These are phyloP conservation scores for Boletus subluridellus DNA, from an alignment of 1,284 basidiomycete genomes.

Conservation along the genomic window DNA sequence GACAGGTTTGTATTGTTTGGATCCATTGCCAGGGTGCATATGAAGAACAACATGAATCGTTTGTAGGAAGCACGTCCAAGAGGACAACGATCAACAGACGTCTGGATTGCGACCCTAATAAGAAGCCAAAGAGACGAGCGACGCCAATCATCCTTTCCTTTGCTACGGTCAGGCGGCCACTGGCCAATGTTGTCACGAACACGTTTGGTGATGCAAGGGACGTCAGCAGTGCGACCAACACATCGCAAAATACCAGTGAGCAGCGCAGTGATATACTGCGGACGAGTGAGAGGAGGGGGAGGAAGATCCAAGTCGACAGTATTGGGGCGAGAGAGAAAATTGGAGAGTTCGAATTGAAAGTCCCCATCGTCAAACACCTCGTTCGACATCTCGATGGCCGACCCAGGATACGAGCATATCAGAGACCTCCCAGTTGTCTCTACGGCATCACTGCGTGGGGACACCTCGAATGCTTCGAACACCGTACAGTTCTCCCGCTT, in stretches of 20 bases:
- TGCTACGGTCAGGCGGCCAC: no score
- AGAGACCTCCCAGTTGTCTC: neutral
- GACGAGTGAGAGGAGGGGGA: no score
- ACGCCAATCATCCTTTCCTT: conserved; percentile 25
- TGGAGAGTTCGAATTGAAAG: conserved; percentile 12
- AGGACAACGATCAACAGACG: conserved; percentile 28
- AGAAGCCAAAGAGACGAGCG: conserved; percentile 26
- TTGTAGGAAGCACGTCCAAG: conserved; percentile 15
- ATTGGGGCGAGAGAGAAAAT: no score
- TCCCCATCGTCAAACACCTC: conserved; percentile 15
- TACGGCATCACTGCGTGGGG: conserved; percentile 2
- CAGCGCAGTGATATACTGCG: no score
- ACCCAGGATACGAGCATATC: conserved; percentile 13
- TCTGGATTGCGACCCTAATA: conserved; percentile 38
- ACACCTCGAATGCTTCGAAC: neutral
- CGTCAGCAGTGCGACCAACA: conserved; percentile 17
- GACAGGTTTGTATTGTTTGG: neutral
- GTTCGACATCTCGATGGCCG: conserved; percentile 26
- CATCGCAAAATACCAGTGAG: neutral
- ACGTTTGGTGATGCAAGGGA: conserved; percentile 14
- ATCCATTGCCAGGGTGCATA: no score
- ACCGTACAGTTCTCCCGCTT: conserved; percentile 12
- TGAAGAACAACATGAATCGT: conserved; percentile 42
- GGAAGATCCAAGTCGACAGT: no score
- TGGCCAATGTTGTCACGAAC: conserved; percentile 17